These are phyloP conservation scores for Globisporangium alternatum DNA, from an alignment of 352 stramenopile species.

Conservation along the genomic window DNA sequence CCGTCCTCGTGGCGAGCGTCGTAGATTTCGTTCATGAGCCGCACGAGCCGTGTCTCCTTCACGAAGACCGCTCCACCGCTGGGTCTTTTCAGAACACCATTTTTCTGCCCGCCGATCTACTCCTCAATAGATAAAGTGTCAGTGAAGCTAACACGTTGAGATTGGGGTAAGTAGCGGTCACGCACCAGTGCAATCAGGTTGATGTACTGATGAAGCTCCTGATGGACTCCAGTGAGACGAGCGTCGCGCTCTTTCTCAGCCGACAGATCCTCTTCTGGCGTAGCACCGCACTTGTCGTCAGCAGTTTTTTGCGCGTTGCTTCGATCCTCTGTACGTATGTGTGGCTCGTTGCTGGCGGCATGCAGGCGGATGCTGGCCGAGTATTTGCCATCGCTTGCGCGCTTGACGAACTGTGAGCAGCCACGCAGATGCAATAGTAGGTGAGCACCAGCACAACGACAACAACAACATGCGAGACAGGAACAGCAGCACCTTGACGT, in stretches of 20 bases:
- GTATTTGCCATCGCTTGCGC: constrained; percentile 46
- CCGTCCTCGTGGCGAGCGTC: constrained; percentile 44
- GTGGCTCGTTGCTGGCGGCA: neutral
- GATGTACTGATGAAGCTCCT: constrained; percentile 25
- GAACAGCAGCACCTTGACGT: constrained; percentile 40
- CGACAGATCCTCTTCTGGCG: neutral
- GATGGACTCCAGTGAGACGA: neutral
- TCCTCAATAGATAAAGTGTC: neutral
- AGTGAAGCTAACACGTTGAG: neutral
- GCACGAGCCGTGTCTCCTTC: constrained; percentile 46
- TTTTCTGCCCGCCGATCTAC: neutral
- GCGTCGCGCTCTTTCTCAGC: neutral
- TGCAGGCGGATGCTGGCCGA: constrained; percentile 54
- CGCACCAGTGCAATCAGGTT: constrained; percentile 39
- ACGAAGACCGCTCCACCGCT: constrained; percentile 20
- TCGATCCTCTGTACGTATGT: neutral
- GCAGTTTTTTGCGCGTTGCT: neutral
- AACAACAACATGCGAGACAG: too few species aligned
- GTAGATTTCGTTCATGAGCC: constrained; percentile 72
- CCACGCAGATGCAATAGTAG: neutral
- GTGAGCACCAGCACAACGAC: neutral
- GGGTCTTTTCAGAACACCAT: neutral
- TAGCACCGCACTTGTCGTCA: neutral
- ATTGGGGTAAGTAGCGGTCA: constrained; percentile 4
- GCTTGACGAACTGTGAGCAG: constrained; percentile 44